Conservation (phyloP, 768 basidiomycete species). For the Suillus americanus region DNA sequence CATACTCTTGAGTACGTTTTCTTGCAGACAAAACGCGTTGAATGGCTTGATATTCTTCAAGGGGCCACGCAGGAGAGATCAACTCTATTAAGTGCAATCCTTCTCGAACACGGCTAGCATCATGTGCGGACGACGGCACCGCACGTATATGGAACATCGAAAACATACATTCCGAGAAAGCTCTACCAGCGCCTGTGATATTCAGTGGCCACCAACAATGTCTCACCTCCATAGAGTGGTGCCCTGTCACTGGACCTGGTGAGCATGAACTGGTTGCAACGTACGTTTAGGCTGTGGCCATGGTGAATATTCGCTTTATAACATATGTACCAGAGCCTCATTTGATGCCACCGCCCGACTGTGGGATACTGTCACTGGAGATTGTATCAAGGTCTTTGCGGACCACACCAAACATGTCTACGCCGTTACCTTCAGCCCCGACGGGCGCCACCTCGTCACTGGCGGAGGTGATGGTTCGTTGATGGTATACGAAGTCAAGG, state of each 20-base stretch:
- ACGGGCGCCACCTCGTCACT: constrained; percentile 69
- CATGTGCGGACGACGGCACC: constrained; percentile 81
- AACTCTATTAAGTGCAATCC: constrained; percentile 75
- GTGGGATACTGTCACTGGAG: constrained; percentile 80
- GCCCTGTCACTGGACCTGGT: constrained; percentile 47
- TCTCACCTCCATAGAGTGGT: constrained; percentile 71
- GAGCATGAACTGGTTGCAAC: constrained; percentile 69
- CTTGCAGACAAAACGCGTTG: background rate
- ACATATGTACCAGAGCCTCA: constrained; percentile 51
- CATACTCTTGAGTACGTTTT: constrained; percentile 59
- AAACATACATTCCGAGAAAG: constrained; percentile 35
- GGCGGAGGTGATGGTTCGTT: constrained; percentile 80
- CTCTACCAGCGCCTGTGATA: constrained; percentile 27
- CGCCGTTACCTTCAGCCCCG: constrained; percentile 72
- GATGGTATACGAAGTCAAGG: constrained; percentile 68
- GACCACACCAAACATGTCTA: constrained; percentile 77
- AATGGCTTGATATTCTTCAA: constrained; percentile 26
- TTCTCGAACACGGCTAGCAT: constrained; percentile 65
- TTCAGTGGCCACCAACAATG: constrained; percentile 66
- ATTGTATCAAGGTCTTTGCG: constrained; percentile 67
- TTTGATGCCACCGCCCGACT: constrained; percentile 80
- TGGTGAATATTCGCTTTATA: background rate
- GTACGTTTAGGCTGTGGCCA: constrained; percentile 38
- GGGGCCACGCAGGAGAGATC: constrained; percentile 75
- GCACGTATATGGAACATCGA: constrained; percentile 76